These are phyloP conservation scores for Calonectria hawksworthii DNA, from an alignment of 2,329 filamentous ascomycete genomes.

Conservation along the genomic window DNA sequence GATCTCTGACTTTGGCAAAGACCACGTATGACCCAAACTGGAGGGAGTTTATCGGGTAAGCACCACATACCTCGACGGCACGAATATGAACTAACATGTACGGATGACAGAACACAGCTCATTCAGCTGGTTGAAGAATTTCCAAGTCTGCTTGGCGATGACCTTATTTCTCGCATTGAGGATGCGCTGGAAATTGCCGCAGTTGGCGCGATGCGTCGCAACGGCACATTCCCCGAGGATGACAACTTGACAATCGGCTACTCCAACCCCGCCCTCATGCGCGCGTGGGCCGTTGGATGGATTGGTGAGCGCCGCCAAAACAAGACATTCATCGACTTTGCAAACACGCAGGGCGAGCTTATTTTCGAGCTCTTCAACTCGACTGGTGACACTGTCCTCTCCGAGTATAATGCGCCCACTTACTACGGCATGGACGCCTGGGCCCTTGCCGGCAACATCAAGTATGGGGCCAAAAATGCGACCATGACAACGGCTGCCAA, in stretches of 20 bases:
- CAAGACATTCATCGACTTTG: slow-evolving; percentile 53
- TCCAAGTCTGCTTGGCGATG: slow-evolving; percentile 45
- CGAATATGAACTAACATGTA: background rate
- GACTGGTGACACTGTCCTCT: slow-evolving; percentile 48
- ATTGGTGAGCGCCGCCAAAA: slow-evolving; percentile 56
- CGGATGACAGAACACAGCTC: slow-evolving; percentile 44
- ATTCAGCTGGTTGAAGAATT: slow-evolving; percentile 54
- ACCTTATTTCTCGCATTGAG: slow-evolving; percentile 53
- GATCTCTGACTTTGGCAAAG: background rate
- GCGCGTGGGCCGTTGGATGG: slow-evolving; percentile 56
- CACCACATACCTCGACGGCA: background rate
- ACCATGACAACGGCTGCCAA: slow-evolving; percentile 28
- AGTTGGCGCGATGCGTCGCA: slow-evolving; percentile 56
- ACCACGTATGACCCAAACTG: slow-evolving; percentile 49
- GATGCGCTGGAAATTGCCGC: slow-evolving; percentile 53
- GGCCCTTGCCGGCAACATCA: slow-evolving; percentile 55
- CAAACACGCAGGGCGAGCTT: slow-evolving; percentile 49
- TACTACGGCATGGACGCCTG: slow-evolving; percentile 59
- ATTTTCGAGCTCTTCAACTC: slow-evolving; percentile 49
- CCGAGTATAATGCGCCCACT: slow-evolving; percentile 57
- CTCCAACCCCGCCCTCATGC: slow-evolving; percentile 59
- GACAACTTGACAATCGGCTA: slow-evolving; percentile 57
- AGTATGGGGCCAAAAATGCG: slow-evolving; percentile 47
- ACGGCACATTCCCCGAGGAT: slow-evolving; percentile 51
- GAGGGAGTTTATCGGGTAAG: slow-evolving; percentile 54